These are phyloP conservation scores for Vitis riparia DNA, from an alignment of 164 flowering plant genomes.

Conservation along the genomic window DNA sequence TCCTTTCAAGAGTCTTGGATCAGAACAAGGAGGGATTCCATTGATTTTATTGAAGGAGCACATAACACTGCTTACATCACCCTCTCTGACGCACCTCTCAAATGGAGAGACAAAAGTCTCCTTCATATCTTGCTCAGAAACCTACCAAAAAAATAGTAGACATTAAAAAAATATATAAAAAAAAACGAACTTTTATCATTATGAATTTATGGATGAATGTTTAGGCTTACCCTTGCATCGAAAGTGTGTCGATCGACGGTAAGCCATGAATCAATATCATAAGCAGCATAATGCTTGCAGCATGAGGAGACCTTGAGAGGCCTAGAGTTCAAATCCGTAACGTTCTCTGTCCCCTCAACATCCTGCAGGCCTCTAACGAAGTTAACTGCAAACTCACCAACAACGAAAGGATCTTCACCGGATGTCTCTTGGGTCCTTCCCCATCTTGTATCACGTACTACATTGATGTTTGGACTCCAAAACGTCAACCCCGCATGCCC, in stretches of 20 bases:
- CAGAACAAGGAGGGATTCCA: constrained; percentile 10
- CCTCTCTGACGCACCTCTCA: constrained; percentile 7
- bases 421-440: constrained; percentile 23
- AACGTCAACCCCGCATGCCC: constrained; percentile 16
- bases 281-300: constrained; percentile 29
- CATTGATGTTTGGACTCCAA: constrained; percentile 24
- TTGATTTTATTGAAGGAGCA: constrained; percentile 10
- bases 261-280: constrained; percentile 25
- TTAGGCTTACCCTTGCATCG: constrained; percentile 15
- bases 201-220: too few species aligned
- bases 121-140: constrained; percentile 1
- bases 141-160: not conserved
- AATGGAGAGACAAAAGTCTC: constrained; percentile 4
- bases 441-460: constrained; percentile 26
- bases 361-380: constrained; percentile 30
- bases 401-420: constrained; percentile 24
- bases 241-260: constrained; percentile 11
- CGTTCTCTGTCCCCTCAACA: constrained; percentile 3
- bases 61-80: constrained; percentile 5
- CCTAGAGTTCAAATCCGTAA: constrained; percentile 1
- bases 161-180: too few species aligned
- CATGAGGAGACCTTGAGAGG: constrained; percentile 25
- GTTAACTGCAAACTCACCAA: constrained; percentile 12
- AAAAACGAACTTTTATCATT: too few species aligned
- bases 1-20: constrained; percentile 3